Base-by-base conservation (phyloP, 148 eudicot species). In the Heliamphora exappendiculata region DNA sequence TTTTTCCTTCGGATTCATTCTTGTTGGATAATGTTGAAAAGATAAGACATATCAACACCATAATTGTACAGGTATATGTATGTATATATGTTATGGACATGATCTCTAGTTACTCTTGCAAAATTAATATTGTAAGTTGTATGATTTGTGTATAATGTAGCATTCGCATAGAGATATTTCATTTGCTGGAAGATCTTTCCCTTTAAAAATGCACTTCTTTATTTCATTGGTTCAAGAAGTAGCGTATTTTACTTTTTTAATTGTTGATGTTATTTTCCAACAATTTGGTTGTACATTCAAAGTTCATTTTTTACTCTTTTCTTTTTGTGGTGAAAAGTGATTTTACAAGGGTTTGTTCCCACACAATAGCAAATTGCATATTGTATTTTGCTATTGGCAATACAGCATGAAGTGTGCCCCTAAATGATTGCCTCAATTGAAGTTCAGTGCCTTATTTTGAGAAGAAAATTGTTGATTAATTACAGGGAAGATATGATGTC, bases 401-500 rank as follows among this genome's bases (percentile, higher is more conserved):
- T n/a, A 17, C 26, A 70, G 7, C 60, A 71, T 31, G 75, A n/a
- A 71, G 44, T 31, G 16, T 7, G 28, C 20, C 39, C 24, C n/a
- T 20, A 1, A 62, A 16, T 31, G 20, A 2, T 3, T 33, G 7
- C 3, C 6, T 62, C 17, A 11, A 62, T 12, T 62, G 31, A 16
- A 62, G 29, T 71, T 12, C 37, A 11, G 7, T 71, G n/a, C 50
- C 66, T 36, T 65, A 37, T 24, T 57, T 37, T 73, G 12, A 24
- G 47, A 37, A 22, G 64, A 39, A 37, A 57, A 24, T 73, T 53
- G 22, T 72, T 10, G 14, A 37, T 19, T 45, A n/a, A 75, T 62
- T 84, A 57, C 94, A 93, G 99, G 98, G 98, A 80, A 87, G 98
- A 80, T 96, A 96, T 76, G 99, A 95, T 71, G 85, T 90, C 50